These are phyloP conservation scores for Penicillium sp. DNA, from an alignment of 2,329 filamentous ascomycete species.

Conservation along the genomic window DNA sequence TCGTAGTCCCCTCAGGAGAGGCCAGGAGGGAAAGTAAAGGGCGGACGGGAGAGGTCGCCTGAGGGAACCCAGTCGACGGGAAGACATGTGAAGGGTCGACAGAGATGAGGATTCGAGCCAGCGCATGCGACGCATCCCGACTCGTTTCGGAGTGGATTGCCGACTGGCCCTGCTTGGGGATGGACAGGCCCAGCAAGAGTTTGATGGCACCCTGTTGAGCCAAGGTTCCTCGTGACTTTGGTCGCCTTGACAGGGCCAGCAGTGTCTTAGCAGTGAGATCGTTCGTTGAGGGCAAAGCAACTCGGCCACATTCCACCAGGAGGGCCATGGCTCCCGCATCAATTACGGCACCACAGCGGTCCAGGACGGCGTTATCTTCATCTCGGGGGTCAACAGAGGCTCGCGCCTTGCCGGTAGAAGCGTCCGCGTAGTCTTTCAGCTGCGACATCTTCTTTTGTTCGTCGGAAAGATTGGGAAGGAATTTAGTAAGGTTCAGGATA, in stretches of 20 bases:
- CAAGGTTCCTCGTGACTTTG: conserved; percentile 73
- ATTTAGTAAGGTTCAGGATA: conserved; percentile 80
- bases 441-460: conserved; percentile 92
- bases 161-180: conserved; percentile 43
- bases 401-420: conserved; percentile 71
- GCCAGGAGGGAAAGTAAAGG: conserved; percentile 76
- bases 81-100: conserved; percentile 85
- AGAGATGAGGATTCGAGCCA: conserved; percentile 83
- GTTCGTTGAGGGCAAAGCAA: conserved; percentile 67
- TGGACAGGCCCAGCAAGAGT: conserved; percentile 72
- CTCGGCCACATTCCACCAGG: conserved; percentile 74
- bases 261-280: conserved; percentile 75
- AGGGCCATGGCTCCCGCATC: conserved; percentile 76
- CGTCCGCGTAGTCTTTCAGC: conserved; percentile 91
- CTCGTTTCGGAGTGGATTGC: conserved; percentile 41
- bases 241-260: conserved; percentile 73
- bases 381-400: conserved; percentile 65
- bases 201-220: conserved; percentile 94
- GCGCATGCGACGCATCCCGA: conserved; percentile 72
- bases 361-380: conserved; percentile 72
- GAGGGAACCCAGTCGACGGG: conserved; percentile 71
- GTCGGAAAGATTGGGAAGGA: conserved; percentile 75
- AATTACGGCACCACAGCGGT: conserved; percentile 76
- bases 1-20: conserved; percentile 61
- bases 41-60: conserved; percentile 74